Evolutionary conservation across 495 filamentous ascomycete species (phyloP), one percentile per base, ranked within the genome.

Genomic region (Neurospora sp.): DNA sequence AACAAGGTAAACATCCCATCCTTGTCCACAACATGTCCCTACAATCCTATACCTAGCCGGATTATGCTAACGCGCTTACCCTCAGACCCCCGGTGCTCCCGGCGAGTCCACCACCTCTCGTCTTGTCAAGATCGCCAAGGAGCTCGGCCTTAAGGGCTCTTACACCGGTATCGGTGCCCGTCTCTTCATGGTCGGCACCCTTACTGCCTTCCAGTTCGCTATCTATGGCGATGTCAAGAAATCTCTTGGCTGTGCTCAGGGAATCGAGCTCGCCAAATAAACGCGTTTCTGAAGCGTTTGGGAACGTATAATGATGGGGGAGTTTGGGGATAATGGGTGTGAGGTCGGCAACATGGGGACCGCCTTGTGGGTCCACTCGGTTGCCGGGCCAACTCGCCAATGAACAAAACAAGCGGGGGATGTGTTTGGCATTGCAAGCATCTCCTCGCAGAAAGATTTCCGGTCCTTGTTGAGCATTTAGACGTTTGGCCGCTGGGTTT

Each of bases 181-280:
- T 89, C 86, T 97, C 73, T 94, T 97, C 88, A 92, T 93, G 88
- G 87, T 88, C 78, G 86, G 87, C 78, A 91, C 89, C 72, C 81
- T 96, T 73, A 97, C 94, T 73, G 93, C 94, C 72, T 92, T 92
- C 80, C 96, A 98, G 85, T 98, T 98, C 83, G 94, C 95, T 78
- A 98, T 98, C 86, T 98, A 98, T 81, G 94, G 70, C 42, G 80
- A 83, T 40, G 75, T 84, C 31, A 84, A 83, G 74, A 80, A 80
- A 77, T 73, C 77, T 0, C 70, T 91, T 10, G 91, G n/a, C n/a
- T n/a, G n/a, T n/a, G n/a, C n/a, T n/a, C n/a, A n/a, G n/a, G n/a
- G n/a, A n/a, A n/a, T n/a, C n/a, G n/a, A 97, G 84, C 94, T 97
- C 74, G 46, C 75, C 71, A 85, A 85, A 79, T 86, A 85, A 84